Conservation (phyloP, 441 rosid genomes). For the Erysimum cheiri region DNA sequence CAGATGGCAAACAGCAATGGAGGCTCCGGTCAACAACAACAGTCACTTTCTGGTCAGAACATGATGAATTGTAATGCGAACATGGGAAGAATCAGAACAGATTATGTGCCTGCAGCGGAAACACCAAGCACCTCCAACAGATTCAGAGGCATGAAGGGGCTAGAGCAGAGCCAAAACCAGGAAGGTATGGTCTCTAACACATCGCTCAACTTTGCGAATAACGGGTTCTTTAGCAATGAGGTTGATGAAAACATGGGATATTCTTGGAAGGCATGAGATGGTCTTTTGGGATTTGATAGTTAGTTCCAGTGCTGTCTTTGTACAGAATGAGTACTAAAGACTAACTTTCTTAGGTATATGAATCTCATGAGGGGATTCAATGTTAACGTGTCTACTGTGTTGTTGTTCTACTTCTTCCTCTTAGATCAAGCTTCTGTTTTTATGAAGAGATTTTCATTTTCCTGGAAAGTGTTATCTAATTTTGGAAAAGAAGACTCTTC, state of each 20-base stretch:
- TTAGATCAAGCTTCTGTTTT: conserved; percentile 36
- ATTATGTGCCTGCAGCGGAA: conserved; percentile 57
- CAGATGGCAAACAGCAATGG: conserved; percentile 63
- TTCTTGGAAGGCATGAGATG: conserved; percentile 77
- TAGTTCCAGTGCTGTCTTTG: conserved; percentile 27
- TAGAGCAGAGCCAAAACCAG: conserved; percentile 60
- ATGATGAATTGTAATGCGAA: conserved; percentile 59
- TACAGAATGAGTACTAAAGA: conserved; percentile 36
- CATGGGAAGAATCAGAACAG: conserved; percentile 56
- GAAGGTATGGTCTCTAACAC: conserved; percentile 66
- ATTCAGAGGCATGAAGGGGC: conserved; percentile 75
- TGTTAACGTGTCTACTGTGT: conserved; percentile 23
- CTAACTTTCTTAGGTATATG: conserved; percentile 38
- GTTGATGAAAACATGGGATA: conserved; percentile 68
- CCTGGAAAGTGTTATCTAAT: conserved; percentile 27
- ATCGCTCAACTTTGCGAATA: conserved; percentile 64
- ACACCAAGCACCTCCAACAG: conserved; percentile 81
- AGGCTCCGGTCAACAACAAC: conserved; percentile 37
- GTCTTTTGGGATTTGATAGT: conserved; percentile 30
- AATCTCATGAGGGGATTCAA: conserved; percentile 34
- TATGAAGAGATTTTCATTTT: conserved; percentile 29
- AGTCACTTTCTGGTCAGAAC: conserved; percentile 49
- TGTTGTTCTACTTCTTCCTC: conserved; percentile 15
- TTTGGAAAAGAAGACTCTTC: conserved; percentile 24
- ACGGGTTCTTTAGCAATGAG: conserved; percentile 71